Evolutionary conservation across 768 basidiomycete species (phyloP).

Genomic region (Mycena haematopus): DNA sequence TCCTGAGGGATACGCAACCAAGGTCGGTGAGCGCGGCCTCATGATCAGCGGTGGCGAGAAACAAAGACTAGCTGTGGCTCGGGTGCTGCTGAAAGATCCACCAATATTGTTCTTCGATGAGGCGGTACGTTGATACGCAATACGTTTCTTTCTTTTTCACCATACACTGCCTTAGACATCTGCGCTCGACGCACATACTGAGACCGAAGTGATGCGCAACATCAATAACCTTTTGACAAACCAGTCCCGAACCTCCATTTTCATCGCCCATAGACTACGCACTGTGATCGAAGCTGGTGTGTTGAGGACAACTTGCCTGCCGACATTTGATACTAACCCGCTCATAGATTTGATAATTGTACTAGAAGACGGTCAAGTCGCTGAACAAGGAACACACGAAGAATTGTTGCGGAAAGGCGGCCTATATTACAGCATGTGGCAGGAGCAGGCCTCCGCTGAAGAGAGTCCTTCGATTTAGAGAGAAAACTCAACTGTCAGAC

Average conservation of each 20-base stretch:
- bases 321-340: conserved; percentile 5
- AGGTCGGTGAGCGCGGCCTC: conserved; percentile 93
- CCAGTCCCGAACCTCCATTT: conserved; percentile 89
- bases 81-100: conserved; percentile 92
- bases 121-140: conserved; percentile 68
- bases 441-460: conserved; percentile 66
- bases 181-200: conserved; percentile 93
- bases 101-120: conserved; percentile 98
- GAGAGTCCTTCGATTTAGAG: conserved; percentile 11
- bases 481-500: neutral
- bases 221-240: conserved; percentile 81
- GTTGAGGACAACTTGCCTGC: conserved; percentile 29
- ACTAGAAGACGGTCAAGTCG: conserved; percentile 86
- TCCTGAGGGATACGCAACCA: conserved; percentile 87
- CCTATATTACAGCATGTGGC: conserved; percentile 84
- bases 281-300: conserved; percentile 90
- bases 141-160: conserved; percentile 7
- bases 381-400: conserved; percentile 94
- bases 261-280: conserved; percentile 92
- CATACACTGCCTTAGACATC: conserved; percentile 70
- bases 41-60: conserved; percentile 99
- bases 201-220: conserved; percentile 93
- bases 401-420: conserved; percentile 76
- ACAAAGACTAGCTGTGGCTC: conserved; percentile 92
- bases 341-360: conserved; percentile 88